Base-by-base conservation (phyloP, 345 rosid genomes). In the Limnanthes douglasii region DNA sequence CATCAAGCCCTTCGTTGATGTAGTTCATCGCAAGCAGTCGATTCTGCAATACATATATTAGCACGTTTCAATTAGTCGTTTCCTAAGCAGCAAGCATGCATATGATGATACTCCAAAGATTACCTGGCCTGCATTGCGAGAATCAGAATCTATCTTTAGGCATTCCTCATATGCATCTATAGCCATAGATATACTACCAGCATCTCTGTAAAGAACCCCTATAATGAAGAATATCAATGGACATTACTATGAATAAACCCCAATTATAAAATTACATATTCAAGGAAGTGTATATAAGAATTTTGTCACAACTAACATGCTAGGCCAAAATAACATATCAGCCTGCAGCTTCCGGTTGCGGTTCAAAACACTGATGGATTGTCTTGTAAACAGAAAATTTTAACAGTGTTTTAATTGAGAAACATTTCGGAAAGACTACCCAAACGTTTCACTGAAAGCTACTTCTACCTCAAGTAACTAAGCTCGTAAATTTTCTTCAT, bases 111-210 rank as follows among this genome's bases (percentile, higher is more conserved):
- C 28, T n/a, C 21, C 21, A 34, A 18, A 3, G 12, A 19, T 29
- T 60, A 88, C 99, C 93, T 92, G 99, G 65, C 99, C 99, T 19
- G 99, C 99, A 71, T 85, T 92, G 53, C 99, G 99, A 60, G 99
- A 92, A 78, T 85, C 99, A 18, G 86, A 96, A 68, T 92, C 99
- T 70, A 92, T 80, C 65, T 80, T 75, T 6, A 92, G 96, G 75
- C 99, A 85, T 46, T 85, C 83, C 72, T 85, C 99, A 67, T 92
- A 85, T 25, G 96, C 94, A 48, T 59, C 66, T 41, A 85, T 60
- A 15, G 94, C 85, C 72, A 72, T 68, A 28, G 86, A 39, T 59
- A 92, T 85, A 57, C 66, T 73, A 56, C 99, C 99, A 57, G 96
- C 96, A 66, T 92, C 99, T 56, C 99, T 70, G 55, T 92, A 85